Evolutionary conservation across 768 basidiomycete species (phyloP), one percentile per base, ranked within the genome.

Genomic region (Boletus rufocinnamomeus): DNA sequence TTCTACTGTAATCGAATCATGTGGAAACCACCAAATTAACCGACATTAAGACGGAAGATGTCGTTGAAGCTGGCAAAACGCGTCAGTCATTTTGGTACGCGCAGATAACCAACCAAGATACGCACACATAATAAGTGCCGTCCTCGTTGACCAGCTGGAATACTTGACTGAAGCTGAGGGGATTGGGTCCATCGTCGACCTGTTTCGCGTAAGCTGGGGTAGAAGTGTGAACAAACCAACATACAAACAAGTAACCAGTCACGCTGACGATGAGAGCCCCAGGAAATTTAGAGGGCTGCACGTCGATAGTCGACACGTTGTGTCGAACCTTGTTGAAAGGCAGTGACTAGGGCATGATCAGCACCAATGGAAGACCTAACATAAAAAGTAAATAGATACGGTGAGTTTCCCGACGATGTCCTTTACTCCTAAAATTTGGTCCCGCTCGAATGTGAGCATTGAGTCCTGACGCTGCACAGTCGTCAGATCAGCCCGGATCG

Each of bases 41-140:
- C 88, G 69, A 85, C 83, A 78, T 92, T 92, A 75, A 94, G 87
- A 62, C 92, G 89, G 90, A 97, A 95, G 60, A 95, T 86, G 72
- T 95, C 92, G 74, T 96, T 96, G 69, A 82, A 77, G 55, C 91
- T 93, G 63, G 1, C 34, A 30, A 47, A 40, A 45, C 14, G 48
- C n/a, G 27, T 68, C 44, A 46, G 60, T 56, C 34, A 52, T 38
- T 46, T 50, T 38, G 52, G 61, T 37, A 13, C 27, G 28, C 53
- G 58, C 25, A n/a, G 32, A 32, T n/a, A 6, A 54, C 49, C 35
- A 21, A 50, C 43, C 35, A 13, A 43, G 44, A 57, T 13, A 78
- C 91, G 48, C 75, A 95, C 94, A 98, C 90, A 71, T 87, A 98
- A 80, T 89, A 95, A 63, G 84, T 84, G 21, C 63, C 66, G 6